These are phyloP conservation scores for Daedalea quercina DNA, from an alignment of 768 basidiomycete genomes.

Conservation along the genomic window DNA sequence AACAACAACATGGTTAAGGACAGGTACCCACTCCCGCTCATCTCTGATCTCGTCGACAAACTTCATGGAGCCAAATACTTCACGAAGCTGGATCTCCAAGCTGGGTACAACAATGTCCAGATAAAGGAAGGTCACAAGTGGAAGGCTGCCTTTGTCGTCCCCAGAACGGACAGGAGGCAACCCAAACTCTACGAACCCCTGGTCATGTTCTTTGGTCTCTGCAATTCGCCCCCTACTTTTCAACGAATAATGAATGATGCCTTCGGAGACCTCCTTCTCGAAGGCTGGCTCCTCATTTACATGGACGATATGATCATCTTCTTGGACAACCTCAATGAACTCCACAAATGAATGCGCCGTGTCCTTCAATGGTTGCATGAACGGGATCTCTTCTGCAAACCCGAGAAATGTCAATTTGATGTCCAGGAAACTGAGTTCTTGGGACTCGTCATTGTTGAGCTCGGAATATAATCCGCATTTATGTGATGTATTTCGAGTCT, in stretches of 20 bases:
- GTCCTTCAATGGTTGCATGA: conserved; percentile 23
- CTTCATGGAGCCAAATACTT: conserved; percentile 18
- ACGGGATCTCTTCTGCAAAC: conserved; percentile 23
- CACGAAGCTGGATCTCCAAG: conserved; percentile 24
- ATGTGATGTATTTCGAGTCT: too few species aligned
- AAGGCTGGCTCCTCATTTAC: conserved; percentile 18
- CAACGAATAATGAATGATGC: conserved; percentile 12
- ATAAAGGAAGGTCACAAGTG: conserved; percentile 16
- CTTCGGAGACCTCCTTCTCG: conserved; percentile 7
- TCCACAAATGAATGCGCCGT: conserved; percentile 9
- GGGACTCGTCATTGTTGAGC: conserved; percentile 36
- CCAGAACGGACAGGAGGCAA: conserved; percentile 25
- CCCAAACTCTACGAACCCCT: conserved; percentile 30
- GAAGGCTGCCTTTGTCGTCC: conserved; percentile 26
- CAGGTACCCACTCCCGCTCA: conserved; percentile 28
- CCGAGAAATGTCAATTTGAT: conserved; percentile 31
- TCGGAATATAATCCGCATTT: too few species aligned
- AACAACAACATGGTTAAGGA: conserved; percentile 30
- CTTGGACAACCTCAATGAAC: conserved; percentile 12
- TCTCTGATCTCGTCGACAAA: conserved; percentile 19
- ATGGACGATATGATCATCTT: conserved; percentile 17
- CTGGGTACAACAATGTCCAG: conserved; percentile 26
- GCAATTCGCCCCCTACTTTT: conserved; percentile 14
- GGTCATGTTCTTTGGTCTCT: too few species aligned
- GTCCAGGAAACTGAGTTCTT: conserved; percentile 32